Percentiles rank a stretch among this genome's conserved stretches.
Conservation (phyloP, 805 yeast genomes). For the Yamadazyma philogaea region DNA sequence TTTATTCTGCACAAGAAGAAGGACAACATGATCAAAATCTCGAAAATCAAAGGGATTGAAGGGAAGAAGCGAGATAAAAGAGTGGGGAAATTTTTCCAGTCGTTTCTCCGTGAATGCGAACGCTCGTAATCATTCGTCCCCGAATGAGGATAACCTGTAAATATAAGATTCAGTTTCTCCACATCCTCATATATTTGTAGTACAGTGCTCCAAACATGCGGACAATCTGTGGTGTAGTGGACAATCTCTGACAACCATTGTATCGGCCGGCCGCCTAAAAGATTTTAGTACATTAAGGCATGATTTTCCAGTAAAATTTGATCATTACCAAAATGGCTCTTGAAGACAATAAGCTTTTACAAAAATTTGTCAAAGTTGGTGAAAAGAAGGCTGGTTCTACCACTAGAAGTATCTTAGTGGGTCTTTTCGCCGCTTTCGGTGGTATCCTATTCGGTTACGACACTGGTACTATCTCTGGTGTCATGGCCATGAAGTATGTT, state of each 20-base stretch:
- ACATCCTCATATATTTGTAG: background rate
- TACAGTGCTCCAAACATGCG: background rate
- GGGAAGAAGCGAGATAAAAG: background rate
- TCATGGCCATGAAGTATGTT: constrained; percentile 39
- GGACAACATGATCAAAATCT: no score
- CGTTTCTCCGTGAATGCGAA: background rate
- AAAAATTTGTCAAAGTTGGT: constrained; percentile 39
- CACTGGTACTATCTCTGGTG: constrained; percentile 43
- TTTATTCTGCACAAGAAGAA: no score
- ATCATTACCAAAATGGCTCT: constrained; percentile 36
- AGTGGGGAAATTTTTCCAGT: background rate
- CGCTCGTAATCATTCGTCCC: background rate
- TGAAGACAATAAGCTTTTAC: constrained; percentile 29
- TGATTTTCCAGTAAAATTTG: no score
- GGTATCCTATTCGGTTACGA: constrained; percentile 43
- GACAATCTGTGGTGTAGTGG: background rate
- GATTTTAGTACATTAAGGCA: background rate
- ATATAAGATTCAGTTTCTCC: no score
- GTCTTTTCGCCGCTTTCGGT: constrained; percentile 41
- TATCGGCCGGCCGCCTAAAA: no score
- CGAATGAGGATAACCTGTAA: background rate
- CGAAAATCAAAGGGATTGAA: no score
- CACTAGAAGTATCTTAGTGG: constrained; percentile 38
- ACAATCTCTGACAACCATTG: no score
- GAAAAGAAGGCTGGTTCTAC: constrained; percentile 47